Conservation (phyloP, 352 stramenopile species). For the Hyaloperonospora brassicae region DNA sequence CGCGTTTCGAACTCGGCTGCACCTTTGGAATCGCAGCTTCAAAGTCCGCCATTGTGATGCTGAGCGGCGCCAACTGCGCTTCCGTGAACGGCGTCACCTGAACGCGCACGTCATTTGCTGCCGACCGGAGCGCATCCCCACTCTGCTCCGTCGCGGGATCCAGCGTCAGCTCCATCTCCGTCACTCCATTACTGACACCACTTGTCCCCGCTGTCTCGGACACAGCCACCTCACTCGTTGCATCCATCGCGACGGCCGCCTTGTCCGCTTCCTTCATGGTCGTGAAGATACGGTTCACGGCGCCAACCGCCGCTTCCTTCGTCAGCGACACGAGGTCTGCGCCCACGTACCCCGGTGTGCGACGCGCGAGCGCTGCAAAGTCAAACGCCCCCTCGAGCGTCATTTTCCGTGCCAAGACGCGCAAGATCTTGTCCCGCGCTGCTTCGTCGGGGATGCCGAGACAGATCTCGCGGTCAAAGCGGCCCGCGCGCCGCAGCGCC, state of each 20-base stretch:
- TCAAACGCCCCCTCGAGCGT: conserved; percentile 90
- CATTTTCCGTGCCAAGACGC: conserved; percentile 92
- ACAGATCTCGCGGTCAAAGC: conserved; percentile 98
- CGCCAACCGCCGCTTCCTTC: conserved; percentile 96
- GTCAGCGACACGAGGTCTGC: conserved; percentile 96
- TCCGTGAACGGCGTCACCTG: conserved; percentile 78
- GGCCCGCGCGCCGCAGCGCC: conserved; percentile 91
- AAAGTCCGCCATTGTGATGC: conserved; percentile 97
- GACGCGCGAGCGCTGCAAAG: conserved; percentile 87
- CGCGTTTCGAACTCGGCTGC: conserved; percentile 96
- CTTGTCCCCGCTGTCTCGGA: conserved; percentile 8
- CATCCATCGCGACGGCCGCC: conserved; percentile 10
- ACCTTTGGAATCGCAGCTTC: conserved; percentile 92
- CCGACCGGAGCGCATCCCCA: conserved; percentile 16
- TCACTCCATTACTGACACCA: conserved; percentile 17
- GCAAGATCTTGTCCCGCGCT: conserved; percentile 91
- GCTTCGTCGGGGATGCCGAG: conserved; percentile 95
- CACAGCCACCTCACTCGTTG: conserved; percentile 7
- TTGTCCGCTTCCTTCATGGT: conserved; percentile 38
- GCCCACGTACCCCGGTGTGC: conserved; percentile 96
- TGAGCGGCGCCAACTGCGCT: conserved; percentile 87
- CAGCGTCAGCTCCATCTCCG: conserved; percentile 13
- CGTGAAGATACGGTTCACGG: conserved; percentile 97
- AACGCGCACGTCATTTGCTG: conserved; percentile 57
- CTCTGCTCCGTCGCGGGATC: conserved; percentile 11